Percentiles rank a stretch among this genome's conserved stretches.
Conservation (phyloP, 495 filamentous ascomycete genomes). For the Penicillium macrosclerotiorum region DNA sequence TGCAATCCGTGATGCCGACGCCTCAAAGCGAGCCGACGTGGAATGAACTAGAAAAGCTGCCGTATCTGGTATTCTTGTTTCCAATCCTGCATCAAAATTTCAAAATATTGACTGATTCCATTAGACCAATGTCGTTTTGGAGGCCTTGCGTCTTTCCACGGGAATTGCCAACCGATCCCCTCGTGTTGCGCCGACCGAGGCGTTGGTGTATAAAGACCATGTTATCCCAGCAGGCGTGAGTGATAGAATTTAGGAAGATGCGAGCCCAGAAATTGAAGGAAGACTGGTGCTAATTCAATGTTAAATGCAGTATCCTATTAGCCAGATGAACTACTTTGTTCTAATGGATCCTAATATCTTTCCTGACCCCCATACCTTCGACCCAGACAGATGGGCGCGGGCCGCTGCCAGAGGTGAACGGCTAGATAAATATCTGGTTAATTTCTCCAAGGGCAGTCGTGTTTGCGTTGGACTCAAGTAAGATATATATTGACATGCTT, state of each 20-base stretch:
- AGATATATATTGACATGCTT: constrained; percentile 1
- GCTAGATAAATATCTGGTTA: constrained; percentile 37
- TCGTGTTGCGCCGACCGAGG: constrained; percentile 39
- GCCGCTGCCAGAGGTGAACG: constrained; percentile 27
- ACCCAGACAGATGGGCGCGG: constrained; percentile 50
- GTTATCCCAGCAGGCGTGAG: constrained; percentile 33
- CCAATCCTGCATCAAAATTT: not conserved
- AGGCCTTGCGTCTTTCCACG: constrained; percentile 45
- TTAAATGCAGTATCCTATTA: constrained; percentile 36
- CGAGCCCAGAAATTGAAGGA: no score
- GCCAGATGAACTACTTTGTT: constrained; percentile 44
- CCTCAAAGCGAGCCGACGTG: constrained; percentile 25
- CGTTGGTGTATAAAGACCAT: constrained; percentile 40
- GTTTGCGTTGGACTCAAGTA: constrained; percentile 44
- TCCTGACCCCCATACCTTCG: constrained; percentile 44
- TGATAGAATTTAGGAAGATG: constrained; percentile 17
- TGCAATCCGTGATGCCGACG: constrained; percentile 32
- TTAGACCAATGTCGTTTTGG: constrained; percentile 42
- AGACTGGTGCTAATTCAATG: constrained; percentile 1
- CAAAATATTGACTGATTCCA: not conserved
- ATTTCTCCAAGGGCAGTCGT: constrained; percentile 42
- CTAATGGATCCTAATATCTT: constrained; percentile 49
- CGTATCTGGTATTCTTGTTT: constrained; percentile 40
- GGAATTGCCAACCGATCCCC: constrained; percentile 38
- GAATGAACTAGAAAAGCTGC: constrained; percentile 48